Evolutionary conservation across 768 basidiomycete species (phyloP).

Genomic region (Crassisporium funariophilum): DNA sequence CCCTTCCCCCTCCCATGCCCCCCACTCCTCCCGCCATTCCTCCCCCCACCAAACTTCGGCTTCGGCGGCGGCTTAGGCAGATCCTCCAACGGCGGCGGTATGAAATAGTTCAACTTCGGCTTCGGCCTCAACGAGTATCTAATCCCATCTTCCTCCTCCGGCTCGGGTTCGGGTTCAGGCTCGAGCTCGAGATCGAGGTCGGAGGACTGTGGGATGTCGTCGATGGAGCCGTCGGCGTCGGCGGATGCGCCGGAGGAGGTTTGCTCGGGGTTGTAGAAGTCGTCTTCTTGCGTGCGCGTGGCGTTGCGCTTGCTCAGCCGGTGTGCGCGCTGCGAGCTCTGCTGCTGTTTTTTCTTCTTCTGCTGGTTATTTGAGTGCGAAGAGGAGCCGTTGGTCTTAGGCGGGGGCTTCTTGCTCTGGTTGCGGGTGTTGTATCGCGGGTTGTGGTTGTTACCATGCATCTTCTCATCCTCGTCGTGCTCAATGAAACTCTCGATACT

Average conservation of each 20-base stretch:
- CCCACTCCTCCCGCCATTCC: conserved; percentile 33
- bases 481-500: conserved; percentile 28
- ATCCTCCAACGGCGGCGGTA: conserved; percentile 81
- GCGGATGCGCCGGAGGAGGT: conserved; percentile 51
- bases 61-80: conserved; percentile 50
- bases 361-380: conserved; percentile 12
- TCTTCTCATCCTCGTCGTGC: conserved; percentile 47
- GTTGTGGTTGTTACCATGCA: conserved; percentile 12
- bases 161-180: conserved; percentile 47
- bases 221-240: conserved; percentile 62
- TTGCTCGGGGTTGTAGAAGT: conserved; percentile 45
- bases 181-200: conserved; percentile 47
- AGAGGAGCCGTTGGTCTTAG: conserved; percentile 7
- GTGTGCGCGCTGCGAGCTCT: conserved; percentile 26
- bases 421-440: conserved; percentile 45
- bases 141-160: conserved; percentile 51
- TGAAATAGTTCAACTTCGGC: conserved; percentile 74
- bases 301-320: conserved; percentile 32
- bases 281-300: conserved; percentile 39
- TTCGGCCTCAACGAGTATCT: conserved; percentile 71
- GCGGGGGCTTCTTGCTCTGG: conserved; percentile 33
- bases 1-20: conserved; percentile 36
- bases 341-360: conserved; percentile 10
- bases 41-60: conserved; percentile 31
- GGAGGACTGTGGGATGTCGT: conserved; percentile 51